phyloP scores from a whole-genome alignment of 192 early-diverging fungal genomes.

The Coemansia sp. region DNA sequence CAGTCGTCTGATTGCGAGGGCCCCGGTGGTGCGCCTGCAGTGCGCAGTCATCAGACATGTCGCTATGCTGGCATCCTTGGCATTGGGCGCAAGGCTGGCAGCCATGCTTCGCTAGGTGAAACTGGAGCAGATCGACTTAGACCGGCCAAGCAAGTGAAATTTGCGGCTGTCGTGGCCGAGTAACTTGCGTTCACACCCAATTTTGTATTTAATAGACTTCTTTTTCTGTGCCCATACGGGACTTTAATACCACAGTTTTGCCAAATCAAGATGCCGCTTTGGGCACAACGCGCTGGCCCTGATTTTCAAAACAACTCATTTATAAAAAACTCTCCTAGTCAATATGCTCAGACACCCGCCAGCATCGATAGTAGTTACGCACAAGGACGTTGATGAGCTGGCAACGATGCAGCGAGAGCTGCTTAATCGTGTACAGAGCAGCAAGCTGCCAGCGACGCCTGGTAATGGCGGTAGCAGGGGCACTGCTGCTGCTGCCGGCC shows the following conservation, averaged over 20 bases:
- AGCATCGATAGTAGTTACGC: conserved; percentile 28
- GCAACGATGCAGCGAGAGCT: conserved; percentile 38
- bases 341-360: conserved; percentile 47
- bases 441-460: conserved; percentile 1
- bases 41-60: neutral
- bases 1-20: conserved; percentile 29
- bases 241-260: neutral
- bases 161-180: conserved; percentile 18
- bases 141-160: conserved; percentile 45
- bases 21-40: conserved; percentile 3
- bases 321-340: neutral
- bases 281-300: neutral
- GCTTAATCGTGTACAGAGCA: conserved; percentile 20
- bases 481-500: neutral
- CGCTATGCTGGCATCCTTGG: conserved; percentile 7
- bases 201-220: neutral
- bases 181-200: neutral
- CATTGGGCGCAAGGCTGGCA: conserved; percentile 10
- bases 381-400: conserved; percentile 49
- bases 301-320: neutral
- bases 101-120: neutral
- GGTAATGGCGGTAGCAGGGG: neutral
- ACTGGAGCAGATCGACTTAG: neutral
- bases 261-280: neutral
- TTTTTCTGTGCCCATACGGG: neutral